phyloP scores from a whole-genome alignment of 805 yeast species.

The Brettanomyces anomalus region DNA sequence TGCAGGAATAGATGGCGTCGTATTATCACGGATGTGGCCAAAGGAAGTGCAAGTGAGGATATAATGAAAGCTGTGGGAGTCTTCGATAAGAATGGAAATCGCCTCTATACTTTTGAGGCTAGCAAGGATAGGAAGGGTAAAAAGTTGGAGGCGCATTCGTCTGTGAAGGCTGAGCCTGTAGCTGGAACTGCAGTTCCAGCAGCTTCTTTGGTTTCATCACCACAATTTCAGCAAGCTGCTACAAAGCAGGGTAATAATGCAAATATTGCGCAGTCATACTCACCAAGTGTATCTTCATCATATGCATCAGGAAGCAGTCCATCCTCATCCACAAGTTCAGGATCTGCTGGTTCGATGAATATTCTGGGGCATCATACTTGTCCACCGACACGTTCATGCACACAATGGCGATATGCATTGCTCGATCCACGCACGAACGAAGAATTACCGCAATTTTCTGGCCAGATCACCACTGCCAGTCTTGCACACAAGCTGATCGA shows the following conservation, averaged over 20 bases:
- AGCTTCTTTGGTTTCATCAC: neutral
- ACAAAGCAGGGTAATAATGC: neutral
- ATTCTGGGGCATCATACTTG: slow-evolving; percentile 5
- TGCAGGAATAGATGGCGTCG: slow-evolving; percentile 93
- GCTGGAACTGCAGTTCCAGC: neutral
- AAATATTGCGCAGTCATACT: neutral
- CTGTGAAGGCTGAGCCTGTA: neutral
- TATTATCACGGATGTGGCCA: slow-evolving; percentile 63
- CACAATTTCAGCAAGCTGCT: neutral
- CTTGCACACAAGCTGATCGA: slow-evolving; percentile 49
- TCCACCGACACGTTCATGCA: slow-evolving; percentile 21
- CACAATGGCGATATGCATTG: slow-evolving; percentile 59
- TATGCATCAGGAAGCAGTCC: neutral
- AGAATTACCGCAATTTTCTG: slow-evolving; percentile 34
- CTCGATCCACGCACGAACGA: slow-evolving; percentile 35
- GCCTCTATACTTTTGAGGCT: slow-evolving; percentile 6
- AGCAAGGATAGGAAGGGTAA: neutral
- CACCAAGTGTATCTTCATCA: neutral
- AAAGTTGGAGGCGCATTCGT: neutral
- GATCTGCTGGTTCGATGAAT: neutral
- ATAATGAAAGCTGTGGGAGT: slow-evolving; percentile 54
- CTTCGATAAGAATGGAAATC: slow-evolving; percentile 12
- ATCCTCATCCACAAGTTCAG: neutral
- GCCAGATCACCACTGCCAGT: slow-evolving; percentile 43
- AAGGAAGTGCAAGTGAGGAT: slow-evolving; percentile 50